These are phyloP conservation scores for Carex myosuroides DNA, from an alignment of 176 grass and related monocot genomes.

Conservation along the genomic window DNA sequence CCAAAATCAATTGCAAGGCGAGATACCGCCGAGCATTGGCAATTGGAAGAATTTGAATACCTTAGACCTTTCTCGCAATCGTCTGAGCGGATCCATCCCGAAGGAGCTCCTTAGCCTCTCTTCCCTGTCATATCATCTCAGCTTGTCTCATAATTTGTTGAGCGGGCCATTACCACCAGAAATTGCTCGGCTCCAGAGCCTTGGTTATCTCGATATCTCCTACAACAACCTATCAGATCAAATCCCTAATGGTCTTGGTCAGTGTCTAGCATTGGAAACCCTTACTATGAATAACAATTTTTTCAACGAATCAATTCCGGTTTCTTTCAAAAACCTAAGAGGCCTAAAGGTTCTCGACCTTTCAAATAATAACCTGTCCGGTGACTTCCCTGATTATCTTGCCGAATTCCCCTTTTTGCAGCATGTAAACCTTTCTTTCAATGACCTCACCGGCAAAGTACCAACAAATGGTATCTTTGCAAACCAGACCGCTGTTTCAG, in stretches of 20 bases:
- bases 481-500: not conserved
- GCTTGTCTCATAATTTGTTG: constrained; percentile 59
- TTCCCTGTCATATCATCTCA: constrained; percentile 48
- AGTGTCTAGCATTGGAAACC: constrained; percentile 48
- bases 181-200: constrained; percentile 42
- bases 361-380: constrained; percentile 63
- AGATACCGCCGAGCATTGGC: constrained; percentile 17
- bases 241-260: constrained; percentile 56
- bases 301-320: constrained; percentile 69
- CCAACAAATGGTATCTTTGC: constrained; percentile 18
- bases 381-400: constrained; percentile 17
- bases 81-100: constrained; percentile 54
- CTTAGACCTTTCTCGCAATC: constrained; percentile 64
- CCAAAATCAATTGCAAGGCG: constrained; percentile 26
- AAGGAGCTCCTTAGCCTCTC: constrained; percentile 54
- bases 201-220: constrained; percentile 56
- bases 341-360: constrained; percentile 61
- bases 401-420: not conserved
- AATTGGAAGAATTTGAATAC: constrained; percentile 25
- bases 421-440: constrained; percentile 35
- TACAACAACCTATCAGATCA: constrained; percentile 56
- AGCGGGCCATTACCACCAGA: constrained; percentile 66
- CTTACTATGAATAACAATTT: constrained; percentile 61
- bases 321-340: constrained; percentile 43
- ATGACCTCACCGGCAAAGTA: constrained; percentile 27